These are phyloP conservation scores for Zasmidium citrigriseum DNA, from an alignment of 2,329 filamentous ascomycete genomes.

Conservation along the genomic window DNA sequence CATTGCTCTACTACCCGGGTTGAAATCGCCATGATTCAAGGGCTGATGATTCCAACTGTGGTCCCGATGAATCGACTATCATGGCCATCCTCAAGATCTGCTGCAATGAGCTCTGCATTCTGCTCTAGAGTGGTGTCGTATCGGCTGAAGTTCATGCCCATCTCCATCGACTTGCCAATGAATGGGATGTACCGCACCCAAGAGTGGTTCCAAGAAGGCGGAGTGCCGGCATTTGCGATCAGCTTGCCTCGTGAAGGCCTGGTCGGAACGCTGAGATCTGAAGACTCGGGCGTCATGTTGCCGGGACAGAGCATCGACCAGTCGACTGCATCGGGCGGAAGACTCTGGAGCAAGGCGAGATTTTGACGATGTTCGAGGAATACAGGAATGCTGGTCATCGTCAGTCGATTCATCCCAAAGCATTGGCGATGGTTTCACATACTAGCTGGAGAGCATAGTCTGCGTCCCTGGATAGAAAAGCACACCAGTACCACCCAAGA, in stretches of 20 bases:
- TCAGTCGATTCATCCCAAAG: not conserved
- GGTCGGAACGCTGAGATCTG: not conserved
- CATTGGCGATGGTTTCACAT: not conserved
- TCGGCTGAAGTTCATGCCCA: not conserved
- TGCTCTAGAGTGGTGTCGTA: not conserved
- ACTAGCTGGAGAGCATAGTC: not conserved
- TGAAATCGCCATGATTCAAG: constrained; percentile 54
- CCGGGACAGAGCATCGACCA: not conserved
- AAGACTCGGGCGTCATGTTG: not conserved
- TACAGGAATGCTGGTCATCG: not conserved
- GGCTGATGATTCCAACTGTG: constrained; percentile 38
- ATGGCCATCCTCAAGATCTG: not conserved
- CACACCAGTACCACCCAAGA: not conserved
- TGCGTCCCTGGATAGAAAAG: not conserved
- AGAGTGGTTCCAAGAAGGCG: not conserved
- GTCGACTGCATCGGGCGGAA: not conserved
- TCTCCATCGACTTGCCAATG: not conserved
- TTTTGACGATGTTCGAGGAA: not conserved
- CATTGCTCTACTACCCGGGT: no score
- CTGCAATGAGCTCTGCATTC: not conserved
- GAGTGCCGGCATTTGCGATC: not conserved
- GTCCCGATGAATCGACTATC: not conserved
- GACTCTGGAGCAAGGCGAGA: not conserved
- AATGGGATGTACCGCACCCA: not conserved
- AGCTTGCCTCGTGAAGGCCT: not conserved